These are phyloP conservation scores for Primulina tabacum DNA, from an alignment of 257 asterid genomes.

Conservation along the genomic window DNA sequence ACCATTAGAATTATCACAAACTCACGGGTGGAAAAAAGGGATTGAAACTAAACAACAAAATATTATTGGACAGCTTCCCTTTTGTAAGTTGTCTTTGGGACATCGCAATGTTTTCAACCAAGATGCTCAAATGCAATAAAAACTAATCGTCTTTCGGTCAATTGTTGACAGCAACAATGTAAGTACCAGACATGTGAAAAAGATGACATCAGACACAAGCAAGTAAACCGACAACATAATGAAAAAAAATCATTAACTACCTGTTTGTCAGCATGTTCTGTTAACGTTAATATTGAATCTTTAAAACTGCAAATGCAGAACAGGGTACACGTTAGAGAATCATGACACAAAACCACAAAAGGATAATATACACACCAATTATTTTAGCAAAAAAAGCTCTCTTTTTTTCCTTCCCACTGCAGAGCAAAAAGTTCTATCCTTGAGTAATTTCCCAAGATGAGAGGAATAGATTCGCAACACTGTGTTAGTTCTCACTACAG, in stretches of 20 bases:
- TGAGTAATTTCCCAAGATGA: conserved; percentile 9
- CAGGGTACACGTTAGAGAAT: conserved; percentile 23
- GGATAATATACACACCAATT: conserved; percentile 6
- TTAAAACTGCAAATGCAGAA: conserved; percentile 42
- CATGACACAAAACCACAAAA: conserved; percentile 1
- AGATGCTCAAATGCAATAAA: conserved; percentile 3
- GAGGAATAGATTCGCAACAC: neutral
- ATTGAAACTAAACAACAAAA: neutral
- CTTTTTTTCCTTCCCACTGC: neutral
- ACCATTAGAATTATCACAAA: neutral
- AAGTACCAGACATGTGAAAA: neutral
- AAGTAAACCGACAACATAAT: conserved; percentile 9
- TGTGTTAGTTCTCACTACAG: neutral
- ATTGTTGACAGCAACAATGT: neutral
- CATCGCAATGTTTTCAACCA: conserved; percentile 18
- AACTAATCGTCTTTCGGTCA: neutral
- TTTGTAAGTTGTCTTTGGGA: neutral
- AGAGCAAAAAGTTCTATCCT: neutral
- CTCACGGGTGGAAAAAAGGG: neutral
- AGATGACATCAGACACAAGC: conserved; percentile 15
- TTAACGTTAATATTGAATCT: conserved; percentile 45
- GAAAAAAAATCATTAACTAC: conserved; percentile 27
- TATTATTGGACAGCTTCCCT: neutral
- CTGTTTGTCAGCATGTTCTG: conserved; percentile 51
- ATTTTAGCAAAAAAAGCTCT: neutral